Evolutionary conservation across 2,329 filamentous ascomycete species (phyloP), one percentile per base, ranked within the genome.

Genomic region (Juglanconis oblonga): DNA sequence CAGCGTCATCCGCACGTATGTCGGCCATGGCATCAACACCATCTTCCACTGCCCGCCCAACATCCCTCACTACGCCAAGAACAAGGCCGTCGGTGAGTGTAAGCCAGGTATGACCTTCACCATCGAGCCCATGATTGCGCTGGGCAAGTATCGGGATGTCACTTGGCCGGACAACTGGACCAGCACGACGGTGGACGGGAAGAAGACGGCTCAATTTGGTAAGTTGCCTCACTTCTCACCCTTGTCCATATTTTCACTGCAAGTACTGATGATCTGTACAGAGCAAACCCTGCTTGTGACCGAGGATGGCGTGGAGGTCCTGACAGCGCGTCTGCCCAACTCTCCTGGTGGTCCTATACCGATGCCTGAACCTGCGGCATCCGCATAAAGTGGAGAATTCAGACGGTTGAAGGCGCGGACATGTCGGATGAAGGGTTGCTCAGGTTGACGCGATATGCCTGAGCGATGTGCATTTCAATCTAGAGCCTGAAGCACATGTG

Each of bases 81-180:
- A 98, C 78, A 99, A 98, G 84, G 92, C 94, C 0, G 90, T 97
- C 1, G 95, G 95, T 52, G 87, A 90, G 68, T 95, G 93, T 62
- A 97, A 97, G 79, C 88, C 91, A 0, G 95, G 95, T 57, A 97
- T 98, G 92, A 97, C 92, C 65, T 99, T 99, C 70, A 99, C 95
- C 0, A 99, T 99, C 63, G 95, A 99, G 78, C 95, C 95, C 14
- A 99, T 99, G 95, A 93, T 99, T 72, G 92, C 92, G 45, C 75
- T 97, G 58, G 95, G 95, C 61, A 93, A 91, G 63, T 91, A 97
- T 75, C 87, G 87, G 64, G 95, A 99, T 71, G 89, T 95, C 73
- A 98, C 92, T 0, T 99, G 95, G 95, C 95, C 95, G 0, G 95
- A 99, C 73, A 92, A 98, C 79, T 99, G 95, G 95, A 99, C 95